Evolutionary conservation across 2,329 filamentous ascomycete species (phyloP), one percentile per base, ranked within the genome.

Genomic region (Hymenoscyphus linearis): DNA sequence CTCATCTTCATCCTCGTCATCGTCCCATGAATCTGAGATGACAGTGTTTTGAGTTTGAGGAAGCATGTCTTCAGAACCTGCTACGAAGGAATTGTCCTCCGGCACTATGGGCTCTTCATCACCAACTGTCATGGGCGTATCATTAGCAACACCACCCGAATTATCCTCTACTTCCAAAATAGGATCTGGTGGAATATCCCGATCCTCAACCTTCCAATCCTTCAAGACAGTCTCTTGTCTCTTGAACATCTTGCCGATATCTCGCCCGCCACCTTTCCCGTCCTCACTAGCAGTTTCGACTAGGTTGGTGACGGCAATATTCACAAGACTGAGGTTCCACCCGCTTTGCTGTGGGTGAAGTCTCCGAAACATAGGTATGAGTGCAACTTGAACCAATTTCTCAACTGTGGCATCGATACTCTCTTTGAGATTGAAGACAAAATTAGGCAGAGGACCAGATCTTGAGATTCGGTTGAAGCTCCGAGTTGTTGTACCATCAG

Each of bases 221-320:
- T 81, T 85, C 59, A 92, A 76, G 34, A 85, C 82, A 52, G 85
- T 81, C 56, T 90, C 86, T 71, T 96, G 91, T 59, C 80, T 81
- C 69, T 79, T 85, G 72, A 97, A 96, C 91, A 97, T 96, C 69
- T 79, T 83, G 0, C 82, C 82, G 66, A 97, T 96, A 69, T 96
- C 87, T 65, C 89, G 81, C 1, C 90, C 90, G n/a, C 76, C 78
- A 34, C 81, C 82, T 61, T 79, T 78, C 34, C 76, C 65, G 34
- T 71, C 72, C 69, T 63, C 52, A 60, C 67, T 63, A 4, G 82
- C 84, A 16, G 77, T 79, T 47, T 82, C 78, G 1, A 81, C 81
- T 87, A 98, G 93, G 71, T 96, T 96, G 14, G 90, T 89, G 7
- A 90, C 92, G 53, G 91, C 93, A 25, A 98, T 78, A 66, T 97